Conservation (phyloP, 2,329 filamentous ascomycete genomes). For the Pseudogymnoascus sp. region DNA sequence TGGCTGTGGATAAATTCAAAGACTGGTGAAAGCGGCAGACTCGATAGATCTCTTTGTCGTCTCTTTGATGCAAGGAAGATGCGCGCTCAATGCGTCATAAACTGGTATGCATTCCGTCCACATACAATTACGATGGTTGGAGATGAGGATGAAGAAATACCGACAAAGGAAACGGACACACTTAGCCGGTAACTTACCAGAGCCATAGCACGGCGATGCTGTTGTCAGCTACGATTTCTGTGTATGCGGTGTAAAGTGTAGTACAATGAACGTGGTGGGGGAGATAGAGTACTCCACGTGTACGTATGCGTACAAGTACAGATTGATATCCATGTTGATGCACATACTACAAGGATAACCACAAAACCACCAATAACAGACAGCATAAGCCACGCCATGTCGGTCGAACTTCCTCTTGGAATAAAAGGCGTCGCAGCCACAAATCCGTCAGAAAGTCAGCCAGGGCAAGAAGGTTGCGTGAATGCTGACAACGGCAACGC, state of each 20-base stretch:
- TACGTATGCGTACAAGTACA: neutral
- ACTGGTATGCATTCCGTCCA: neutral
- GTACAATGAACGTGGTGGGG: neutral
- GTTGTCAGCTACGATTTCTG: neutral
- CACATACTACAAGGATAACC: neutral
- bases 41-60: neutral
- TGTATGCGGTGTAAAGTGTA: neutral
- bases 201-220: neutral
- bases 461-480: neutral
- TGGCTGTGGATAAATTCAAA: neutral
- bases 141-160: neutral
- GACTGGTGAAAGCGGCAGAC: neutral
- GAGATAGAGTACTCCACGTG: neutral
- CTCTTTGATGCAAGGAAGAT: neutral
- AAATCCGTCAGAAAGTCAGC: neutral
- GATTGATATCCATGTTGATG: neutral
- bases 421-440: neutral
- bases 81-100: conserved; percentile 6
- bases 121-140: neutral
- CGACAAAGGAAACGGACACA: neutral
- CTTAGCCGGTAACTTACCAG: neutral
- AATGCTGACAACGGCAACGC: neutral
- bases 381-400: neutral
- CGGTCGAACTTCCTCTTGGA: neutral
- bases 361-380: conserved; percentile 2